Percentiles rank a stretch among this genome's conserved stretches.
These are phyloP conservation scores for Annulohypoxylon nitens DNA, from an alignment of 495 filamentous ascomycete genomes.

Conservation along the genomic window DNA sequence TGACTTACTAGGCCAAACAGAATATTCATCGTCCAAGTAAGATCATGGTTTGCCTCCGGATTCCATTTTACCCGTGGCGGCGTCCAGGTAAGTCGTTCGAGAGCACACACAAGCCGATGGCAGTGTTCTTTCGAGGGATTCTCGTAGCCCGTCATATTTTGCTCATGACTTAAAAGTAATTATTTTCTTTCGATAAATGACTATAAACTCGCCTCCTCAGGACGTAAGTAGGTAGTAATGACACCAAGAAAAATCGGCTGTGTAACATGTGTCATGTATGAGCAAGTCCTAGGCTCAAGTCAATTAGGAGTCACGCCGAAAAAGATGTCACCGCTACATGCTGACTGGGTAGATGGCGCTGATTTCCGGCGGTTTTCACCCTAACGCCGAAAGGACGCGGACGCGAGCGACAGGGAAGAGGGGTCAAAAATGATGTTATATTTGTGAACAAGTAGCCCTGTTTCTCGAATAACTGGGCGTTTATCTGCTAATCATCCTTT, in stretches of 20 bases:
- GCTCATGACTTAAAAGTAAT: background rate
- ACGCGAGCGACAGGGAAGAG: too few relatives aligned
- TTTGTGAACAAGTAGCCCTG: too few relatives aligned
- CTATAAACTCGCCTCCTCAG: background rate
- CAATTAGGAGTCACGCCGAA: constrained; percentile 19
- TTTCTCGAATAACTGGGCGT: too few relatives aligned
- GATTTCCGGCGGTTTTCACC: constrained; percentile 20
- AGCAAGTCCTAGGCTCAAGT: background rate
- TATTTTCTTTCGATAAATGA: background rate
- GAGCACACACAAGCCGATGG: background rate
- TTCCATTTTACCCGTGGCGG: constrained; percentile 70
- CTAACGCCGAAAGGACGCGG: constrained; percentile 7
- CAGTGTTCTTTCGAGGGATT: background rate
- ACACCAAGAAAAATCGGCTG: background rate
- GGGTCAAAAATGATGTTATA: too few relatives aligned
- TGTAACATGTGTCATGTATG: constrained; percentile 16
- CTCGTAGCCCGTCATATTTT: constrained; percentile 21
- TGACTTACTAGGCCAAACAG: constrained; percentile 66
- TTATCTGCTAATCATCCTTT: too few relatives aligned
- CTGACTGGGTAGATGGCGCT: constrained; percentile 15
- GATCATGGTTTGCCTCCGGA: constrained; percentile 65
- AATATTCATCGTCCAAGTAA: constrained; percentile 70
- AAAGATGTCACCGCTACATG: constrained; percentile 2
- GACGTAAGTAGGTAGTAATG: background rate
- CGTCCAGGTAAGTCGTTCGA: constrained; percentile 56